A percentile compares a stretch with the other conserved stretches of the same genome.
Conservation (phyloP, 1,139 yeast genomes). For the Wickerhamiella pararugosa region DNA sequence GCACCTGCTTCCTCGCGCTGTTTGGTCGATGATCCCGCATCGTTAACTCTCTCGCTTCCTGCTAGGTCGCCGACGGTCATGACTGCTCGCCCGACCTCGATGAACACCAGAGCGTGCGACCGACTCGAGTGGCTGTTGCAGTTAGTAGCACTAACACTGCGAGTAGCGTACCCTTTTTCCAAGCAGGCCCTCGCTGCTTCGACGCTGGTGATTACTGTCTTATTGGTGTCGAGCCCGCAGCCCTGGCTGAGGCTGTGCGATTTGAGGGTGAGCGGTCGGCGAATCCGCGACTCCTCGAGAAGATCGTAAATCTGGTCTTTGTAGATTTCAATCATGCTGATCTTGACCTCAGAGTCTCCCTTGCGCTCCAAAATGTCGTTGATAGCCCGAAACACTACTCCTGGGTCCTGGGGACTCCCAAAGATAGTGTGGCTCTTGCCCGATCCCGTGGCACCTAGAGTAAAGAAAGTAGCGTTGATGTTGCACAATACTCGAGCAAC, state of each 20-base stretch:
- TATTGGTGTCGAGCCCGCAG: conserved; percentile 1
- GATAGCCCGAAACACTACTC: conserved; percentile 23
- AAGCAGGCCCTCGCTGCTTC: conserved; percentile 17
- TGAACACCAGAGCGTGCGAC: conserved; percentile 28
- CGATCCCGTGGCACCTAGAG: conserved; percentile 38
- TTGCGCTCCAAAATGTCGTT: conserved; percentile 26
- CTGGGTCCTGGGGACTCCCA: conserved; percentile 21
- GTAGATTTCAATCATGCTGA: conserved; percentile 26
- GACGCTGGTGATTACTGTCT: conserved; percentile 6
- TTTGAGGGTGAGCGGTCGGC: conserved; percentile 16
- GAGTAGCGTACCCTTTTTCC: conserved; percentile 17
- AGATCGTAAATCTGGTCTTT: conserved; percentile 24
- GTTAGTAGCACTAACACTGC: conserved; percentile 24
- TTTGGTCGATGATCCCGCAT: conserved; percentile 30
- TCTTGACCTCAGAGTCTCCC: conserved; percentile 16
- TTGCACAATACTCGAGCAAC: conserved; percentile 23
- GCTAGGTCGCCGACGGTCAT: conserved; percentile 37
- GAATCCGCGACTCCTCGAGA: conserved; percentile 13
- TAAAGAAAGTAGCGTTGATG: conserved; percentile 30
- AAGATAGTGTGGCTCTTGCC: conserved; percentile 29
- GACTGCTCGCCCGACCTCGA: conserved; percentile 24
- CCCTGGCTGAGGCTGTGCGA: background rate
- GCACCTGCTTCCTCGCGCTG: conserved; percentile 34
- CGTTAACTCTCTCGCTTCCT: conserved; percentile 35
- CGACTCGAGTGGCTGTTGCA: conserved; percentile 24